Conservation (phyloP, 306 rosid genomes). For the Ammopiptanthus mongolicus region DNA sequence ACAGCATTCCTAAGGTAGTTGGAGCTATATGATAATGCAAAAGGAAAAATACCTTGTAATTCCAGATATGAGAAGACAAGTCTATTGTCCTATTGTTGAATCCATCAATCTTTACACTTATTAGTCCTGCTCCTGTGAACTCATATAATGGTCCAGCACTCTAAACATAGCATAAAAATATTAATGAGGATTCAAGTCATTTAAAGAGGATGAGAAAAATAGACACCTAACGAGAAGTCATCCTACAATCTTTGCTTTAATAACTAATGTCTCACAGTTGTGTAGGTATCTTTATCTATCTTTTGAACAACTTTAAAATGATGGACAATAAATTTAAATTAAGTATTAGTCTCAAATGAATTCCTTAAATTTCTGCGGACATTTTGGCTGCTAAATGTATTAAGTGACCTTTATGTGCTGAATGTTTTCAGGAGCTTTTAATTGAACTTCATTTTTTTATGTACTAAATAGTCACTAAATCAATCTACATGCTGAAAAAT, state of each 20-base stretch:
- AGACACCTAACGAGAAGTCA: background rate
- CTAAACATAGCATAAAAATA: conserved; percentile 34
- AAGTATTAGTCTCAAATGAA: background rate
- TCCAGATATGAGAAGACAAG: conserved; percentile 74
- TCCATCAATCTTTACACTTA: conserved; percentile 64
- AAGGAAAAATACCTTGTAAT: conserved; percentile 62
- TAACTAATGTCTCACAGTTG: background rate
- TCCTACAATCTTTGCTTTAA: background rate
- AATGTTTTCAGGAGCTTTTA: background rate
- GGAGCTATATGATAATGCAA: background rate
- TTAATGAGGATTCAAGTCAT: background rate
- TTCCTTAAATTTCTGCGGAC: background rate
- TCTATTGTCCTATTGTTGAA: conserved; percentile 61
- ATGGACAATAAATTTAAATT: background rate
- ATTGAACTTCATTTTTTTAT: background rate
- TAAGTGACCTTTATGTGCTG: background rate
- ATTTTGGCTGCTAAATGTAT: background rate
- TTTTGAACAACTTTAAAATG: background rate
- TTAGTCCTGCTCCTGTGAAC: conserved; percentile 78
- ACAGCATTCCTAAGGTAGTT: background rate
- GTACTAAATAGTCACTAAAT: background rate
- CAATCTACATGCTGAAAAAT: background rate
- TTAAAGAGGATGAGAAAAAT: background rate
- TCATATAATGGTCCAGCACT: conserved; percentile 90
- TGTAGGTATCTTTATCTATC: background rate